phyloP scores from a whole-genome alignment of 257 asterid species.

The Plantago ovata region DNA sequence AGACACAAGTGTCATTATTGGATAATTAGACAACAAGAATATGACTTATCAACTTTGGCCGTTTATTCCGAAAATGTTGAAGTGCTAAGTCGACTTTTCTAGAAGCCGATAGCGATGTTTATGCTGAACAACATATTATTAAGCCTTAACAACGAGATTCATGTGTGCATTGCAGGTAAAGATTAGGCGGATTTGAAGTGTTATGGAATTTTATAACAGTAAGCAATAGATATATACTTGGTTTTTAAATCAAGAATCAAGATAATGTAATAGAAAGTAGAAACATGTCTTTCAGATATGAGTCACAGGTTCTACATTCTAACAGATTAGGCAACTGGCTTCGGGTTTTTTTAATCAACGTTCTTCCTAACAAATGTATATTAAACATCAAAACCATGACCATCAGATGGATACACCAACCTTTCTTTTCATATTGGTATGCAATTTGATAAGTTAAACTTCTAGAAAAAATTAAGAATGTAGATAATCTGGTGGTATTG shows the following conservation, averaged over 20 bases:
- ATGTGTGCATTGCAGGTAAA: not conserved
- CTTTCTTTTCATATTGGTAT: not conserved
- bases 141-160: not conserved
- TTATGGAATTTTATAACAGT: not conserved
- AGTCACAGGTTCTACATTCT: not conserved
- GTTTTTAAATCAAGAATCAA: not conserved
- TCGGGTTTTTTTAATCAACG: not conserved
- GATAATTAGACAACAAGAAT: not conserved
- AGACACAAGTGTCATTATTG: not conserved
- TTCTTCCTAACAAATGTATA: too few species aligned
- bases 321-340: conserved; percentile 9
- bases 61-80: not conserved
- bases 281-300: not conserved
- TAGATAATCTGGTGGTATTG: not conserved
- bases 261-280: not conserved
- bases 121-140: not conserved
- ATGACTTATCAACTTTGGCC: conserved; percentile 1
- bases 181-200: not conserved
- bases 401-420: not conserved
- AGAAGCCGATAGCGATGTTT: not conserved
- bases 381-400: not conserved
- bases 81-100: not conserved
- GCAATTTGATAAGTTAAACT: not conserved
- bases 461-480: not conserved
- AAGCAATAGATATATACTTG: too few species aligned